These are phyloP conservation scores for Colletotrichum sp. DNA, from an alignment of 2,329 filamentous ascomycete genomes.

Conservation along the genomic window DNA sequence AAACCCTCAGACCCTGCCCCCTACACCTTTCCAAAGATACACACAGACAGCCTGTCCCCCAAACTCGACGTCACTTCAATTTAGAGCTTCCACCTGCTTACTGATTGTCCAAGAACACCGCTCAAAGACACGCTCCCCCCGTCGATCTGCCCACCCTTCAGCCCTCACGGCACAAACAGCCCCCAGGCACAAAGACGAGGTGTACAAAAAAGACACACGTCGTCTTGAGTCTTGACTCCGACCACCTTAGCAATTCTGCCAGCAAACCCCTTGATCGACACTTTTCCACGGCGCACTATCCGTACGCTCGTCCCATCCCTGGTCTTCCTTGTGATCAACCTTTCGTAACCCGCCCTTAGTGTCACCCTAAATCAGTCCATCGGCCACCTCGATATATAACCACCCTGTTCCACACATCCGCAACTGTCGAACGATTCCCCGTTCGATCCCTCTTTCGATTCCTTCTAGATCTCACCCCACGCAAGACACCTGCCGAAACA, in stretches of 20 bases:
- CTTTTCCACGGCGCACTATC: constrained; percentile 8
- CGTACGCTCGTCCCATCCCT: constrained; percentile 19
- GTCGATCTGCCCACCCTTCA: constrained; percentile 8
- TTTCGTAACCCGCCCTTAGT: constrained; percentile 15
- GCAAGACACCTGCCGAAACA: constrained; percentile 8
- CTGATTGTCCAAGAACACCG: constrained; percentile 6
- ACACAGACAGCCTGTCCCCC: neutral
- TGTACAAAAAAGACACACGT: neutral
- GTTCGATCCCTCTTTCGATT: constrained; percentile 23
- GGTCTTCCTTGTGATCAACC: constrained; percentile 14
- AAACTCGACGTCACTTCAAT: constrained; percentile 17
- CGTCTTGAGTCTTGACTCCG: constrained; percentile 9
- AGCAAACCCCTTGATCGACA: constrained; percentile 23
- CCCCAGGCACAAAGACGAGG: neutral
- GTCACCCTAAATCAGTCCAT: constrained; percentile 21
- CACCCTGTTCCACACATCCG: constrained; percentile 5
- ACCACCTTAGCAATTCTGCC: neutral
- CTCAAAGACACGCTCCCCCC: constrained; percentile 1
- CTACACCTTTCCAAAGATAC: neutral
- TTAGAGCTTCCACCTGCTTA: constrained; percentile 17
- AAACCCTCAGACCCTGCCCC: constrained; percentile 7
- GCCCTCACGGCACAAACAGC: neutral
- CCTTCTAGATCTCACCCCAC: constrained; percentile 17
- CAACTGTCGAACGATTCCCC: constrained; percentile 16
- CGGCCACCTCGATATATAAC: constrained; percentile 18